Conservation (phyloP, 208 protist genomes). For the Leishmania guyanensis region DNA sequence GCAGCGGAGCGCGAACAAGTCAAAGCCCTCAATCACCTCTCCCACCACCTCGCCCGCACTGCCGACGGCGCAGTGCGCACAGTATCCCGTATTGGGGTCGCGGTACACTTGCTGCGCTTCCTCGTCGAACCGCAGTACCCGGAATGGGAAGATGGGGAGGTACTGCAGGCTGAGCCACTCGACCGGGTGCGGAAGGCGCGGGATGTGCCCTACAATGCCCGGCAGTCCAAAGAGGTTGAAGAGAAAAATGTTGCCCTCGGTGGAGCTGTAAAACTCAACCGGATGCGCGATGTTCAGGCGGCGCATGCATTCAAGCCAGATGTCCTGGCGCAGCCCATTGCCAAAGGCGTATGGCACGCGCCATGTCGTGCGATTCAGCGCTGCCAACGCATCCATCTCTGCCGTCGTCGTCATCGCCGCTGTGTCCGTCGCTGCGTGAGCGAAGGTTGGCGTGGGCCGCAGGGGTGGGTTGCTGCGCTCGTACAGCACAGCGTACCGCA, state of each 20-base stretch:
- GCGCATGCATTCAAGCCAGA: slow-evolving; percentile 72
- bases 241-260: slow-evolving; percentile 79
- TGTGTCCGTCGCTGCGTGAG: background rate
- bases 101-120: slow-evolving; percentile 51
- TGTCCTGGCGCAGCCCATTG: slow-evolving; percentile 89
- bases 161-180: slow-evolving; percentile 39
- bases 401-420: slow-evolving; percentile 1
- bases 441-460: background rate
- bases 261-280: slow-evolving; percentile 90
- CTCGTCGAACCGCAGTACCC: slow-evolving; percentile 51
- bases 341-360: slow-evolving; percentile 83
- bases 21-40: slow-evolving; percentile 59
- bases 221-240: slow-evolving; percentile 60
- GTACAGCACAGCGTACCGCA: slow-evolving; percentile 74
- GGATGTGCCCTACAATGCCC: slow-evolving; percentile 65
- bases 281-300: slow-evolving; percentile 57
- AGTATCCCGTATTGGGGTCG: slow-evolving; percentile 38
- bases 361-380: slow-evolving; percentile 30
- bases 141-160: slow-evolving; percentile 50
- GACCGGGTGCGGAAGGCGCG: slow-evolving; percentile 43
- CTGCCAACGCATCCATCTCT: slow-evolving; percentile 14
- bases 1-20: slow-evolving; percentile 59
- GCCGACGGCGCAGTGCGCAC: slow-evolving; percentile 36
- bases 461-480: slow-evolving; percentile 31
- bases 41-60: slow-evolving; percentile 56